Conservation (phyloP, 495 filamentous ascomycete genomes). For the Aspergillus conjunctus region DNA sequence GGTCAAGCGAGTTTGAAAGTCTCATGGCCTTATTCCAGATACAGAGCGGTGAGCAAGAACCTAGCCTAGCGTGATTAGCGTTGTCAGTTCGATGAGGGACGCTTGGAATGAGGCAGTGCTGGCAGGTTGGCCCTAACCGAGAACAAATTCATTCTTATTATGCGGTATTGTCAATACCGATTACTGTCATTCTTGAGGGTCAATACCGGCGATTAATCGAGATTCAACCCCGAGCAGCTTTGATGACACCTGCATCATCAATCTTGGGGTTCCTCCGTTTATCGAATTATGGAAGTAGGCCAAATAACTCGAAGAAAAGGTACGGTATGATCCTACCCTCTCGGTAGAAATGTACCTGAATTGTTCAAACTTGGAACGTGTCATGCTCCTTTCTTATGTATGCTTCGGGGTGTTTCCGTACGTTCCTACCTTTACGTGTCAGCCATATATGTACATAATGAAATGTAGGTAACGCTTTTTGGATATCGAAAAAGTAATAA, state of each 20-base stretch:
- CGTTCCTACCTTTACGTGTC: not conserved
- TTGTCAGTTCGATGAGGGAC: slow-evolving; percentile 19
- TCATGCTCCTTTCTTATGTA: too few species aligned
- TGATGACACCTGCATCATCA: too few species aligned
- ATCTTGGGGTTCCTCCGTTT: not conserved
- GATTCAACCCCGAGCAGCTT: too few species aligned
- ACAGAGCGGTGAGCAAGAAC: slow-evolving; percentile 27
- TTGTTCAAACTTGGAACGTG: too few species aligned
- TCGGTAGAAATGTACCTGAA: too few species aligned
- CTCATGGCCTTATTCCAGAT: slow-evolving; percentile 14
- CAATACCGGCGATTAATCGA: too few species aligned
- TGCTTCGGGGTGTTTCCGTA: not conserved
- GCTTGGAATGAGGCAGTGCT: slow-evolving; percentile 33
- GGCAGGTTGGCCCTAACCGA: slow-evolving; percentile 7
- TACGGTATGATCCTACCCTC: too few species aligned
- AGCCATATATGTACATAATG: not conserved
- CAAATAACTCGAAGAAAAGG: too few species aligned
- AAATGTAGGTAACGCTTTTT: not conserved
- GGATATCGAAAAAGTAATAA: not conserved
- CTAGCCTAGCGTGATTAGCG: slow-evolving; percentile 21
- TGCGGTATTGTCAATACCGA: slow-evolving; percentile 7
- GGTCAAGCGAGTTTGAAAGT: slow-evolving; percentile 4
- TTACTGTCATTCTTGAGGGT: not conserved
- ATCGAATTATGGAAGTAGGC: too few species aligned
- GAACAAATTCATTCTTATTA: not conserved